Base-by-base conservation (phyloP, 169 alveolate genomes). In the Neospora caninum region DNA sequence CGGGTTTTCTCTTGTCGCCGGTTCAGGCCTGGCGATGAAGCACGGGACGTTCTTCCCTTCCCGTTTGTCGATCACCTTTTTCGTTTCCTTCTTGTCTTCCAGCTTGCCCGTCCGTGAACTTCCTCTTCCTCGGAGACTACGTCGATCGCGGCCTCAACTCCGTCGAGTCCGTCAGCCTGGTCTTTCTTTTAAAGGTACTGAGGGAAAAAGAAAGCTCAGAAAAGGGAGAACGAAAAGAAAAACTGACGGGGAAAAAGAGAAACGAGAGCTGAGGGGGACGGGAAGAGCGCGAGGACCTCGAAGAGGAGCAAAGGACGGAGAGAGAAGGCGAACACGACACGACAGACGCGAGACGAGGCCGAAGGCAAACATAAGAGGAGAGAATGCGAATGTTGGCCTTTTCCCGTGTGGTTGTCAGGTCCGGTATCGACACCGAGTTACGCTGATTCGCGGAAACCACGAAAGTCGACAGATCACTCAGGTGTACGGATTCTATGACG, bases 401-500 rank as follows among this genome's bases (percentile, higher is more conserved):
- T 31, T 25, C 36, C 9, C 18, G 2, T 84, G 25, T 84, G 16
- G 13, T 20, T 18, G 29, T 29, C 93, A 83, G 88, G 92, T 93
- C 41, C 84, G 91, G 29, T 99, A 98, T 96, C 99, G 99, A 0
- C 99, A 98, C 96, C 97, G 99, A 95, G 99, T 99, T 43, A 98
- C 99, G 82, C 96, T 99, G 73, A 98, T 99, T 36, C 97, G 99
- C 87, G 99, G 99, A 70, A 99, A 99, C 94, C 99, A 99, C 96
- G 99, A 99, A 95, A 97, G 99, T 13, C 96, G 99, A 73, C 99
- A 98, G 97, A 98, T 99, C 54, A 99, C 99, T 0, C 99, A 99
- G 95, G 99, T 99, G 69, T 99, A 99, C 97, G 99, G 99, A 22
- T 99, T 99, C 96, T 99, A 99, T 96, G 99, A 99, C 96, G 99